Evolutionary conservation across 768 basidiomycete genomes (phyloP).

Genomic region (Mycena rosella): DNA sequence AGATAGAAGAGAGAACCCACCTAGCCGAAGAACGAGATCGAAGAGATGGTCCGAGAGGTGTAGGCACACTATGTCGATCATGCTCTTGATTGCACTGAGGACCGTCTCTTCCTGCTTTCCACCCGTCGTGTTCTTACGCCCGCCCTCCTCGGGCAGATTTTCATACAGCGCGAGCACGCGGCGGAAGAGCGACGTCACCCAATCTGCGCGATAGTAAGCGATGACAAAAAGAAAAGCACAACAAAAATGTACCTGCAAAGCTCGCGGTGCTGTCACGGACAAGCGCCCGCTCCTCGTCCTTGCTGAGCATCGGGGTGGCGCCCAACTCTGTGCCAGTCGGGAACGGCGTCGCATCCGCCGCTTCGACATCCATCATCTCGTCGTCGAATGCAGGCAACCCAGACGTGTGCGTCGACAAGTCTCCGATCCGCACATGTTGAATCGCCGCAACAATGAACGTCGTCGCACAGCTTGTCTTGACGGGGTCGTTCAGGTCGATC

Average conservation of each 20-base stretch:
- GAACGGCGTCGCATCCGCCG: constrained; percentile 56
- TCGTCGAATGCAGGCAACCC: constrained; percentile 67
- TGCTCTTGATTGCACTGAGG: constrained; percentile 82
- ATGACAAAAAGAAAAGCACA: not conserved
- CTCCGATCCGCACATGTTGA: constrained; percentile 83
- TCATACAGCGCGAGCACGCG: constrained; percentile 87
- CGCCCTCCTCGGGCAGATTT: constrained; percentile 96
- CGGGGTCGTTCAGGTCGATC: constrained; percentile 90
- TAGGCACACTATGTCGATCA: constrained; percentile 84
- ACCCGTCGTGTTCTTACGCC: constrained; percentile 85
- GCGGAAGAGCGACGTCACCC: constrained; percentile 83
- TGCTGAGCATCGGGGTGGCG: constrained; percentile 58
- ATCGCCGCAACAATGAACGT: constrained; percentile 82
- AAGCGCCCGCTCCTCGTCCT: constrained; percentile 77
- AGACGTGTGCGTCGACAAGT: constrained; percentile 73
- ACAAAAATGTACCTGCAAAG: constrained; percentile 71
- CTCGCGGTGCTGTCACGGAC: constrained; percentile 82
- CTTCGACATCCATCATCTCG: constrained; percentile 67
- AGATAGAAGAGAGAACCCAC: too few relatives aligned
- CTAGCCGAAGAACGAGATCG: constrained; percentile 87
- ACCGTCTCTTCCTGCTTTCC: constrained; percentile 87
- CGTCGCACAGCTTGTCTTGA: constrained; percentile 83
- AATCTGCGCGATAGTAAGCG: constrained; percentile 60
- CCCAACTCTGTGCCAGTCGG: constrained; percentile 66
- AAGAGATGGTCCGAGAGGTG: constrained; percentile 86